These are phyloP conservation scores for Spinacia oleracea DNA, from an alignment of 179 eudicot species.

Conservation along the genomic window DNA sequence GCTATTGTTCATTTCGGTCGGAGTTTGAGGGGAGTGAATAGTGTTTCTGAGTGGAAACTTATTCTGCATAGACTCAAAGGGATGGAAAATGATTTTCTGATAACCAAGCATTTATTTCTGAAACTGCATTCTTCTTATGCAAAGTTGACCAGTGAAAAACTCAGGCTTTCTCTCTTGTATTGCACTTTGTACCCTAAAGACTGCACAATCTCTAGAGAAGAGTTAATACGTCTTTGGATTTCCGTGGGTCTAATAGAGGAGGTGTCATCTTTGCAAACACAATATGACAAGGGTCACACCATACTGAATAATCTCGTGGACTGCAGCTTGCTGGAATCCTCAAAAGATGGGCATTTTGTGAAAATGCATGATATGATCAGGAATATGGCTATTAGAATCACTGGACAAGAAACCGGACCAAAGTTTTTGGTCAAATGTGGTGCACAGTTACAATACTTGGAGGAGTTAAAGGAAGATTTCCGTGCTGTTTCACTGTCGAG, in stretches of 20 bases:
- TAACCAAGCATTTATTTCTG: not conserved
- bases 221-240: constrained; percentile 12
- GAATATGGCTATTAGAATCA: constrained; percentile 12
- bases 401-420: not conserved
- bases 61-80: not conserved
- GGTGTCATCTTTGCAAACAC: not conserved
- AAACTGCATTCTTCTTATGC: constrained; percentile 5
- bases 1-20: constrained; percentile 8
- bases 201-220: not conserved
- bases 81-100: not conserved
- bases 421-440: not conserved
- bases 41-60: constrained; percentile 9
- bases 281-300: constrained; percentile 19
- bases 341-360: too few relatives aligned
- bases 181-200: not conserved
- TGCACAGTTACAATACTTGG: not conserved
- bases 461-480: not conserved
- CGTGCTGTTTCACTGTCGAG: not conserved
- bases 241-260: not conserved
- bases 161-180: not conserved
- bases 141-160: not conserved
- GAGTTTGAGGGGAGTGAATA: constrained; percentile 13
- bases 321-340: not conserved
- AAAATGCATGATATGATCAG: constrained; percentile 17
- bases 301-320: constrained; percentile 14